Conservation (phyloP, 2,329 filamentous ascomycete genomes). For the Pseudocercospora crystallina region DNA sequence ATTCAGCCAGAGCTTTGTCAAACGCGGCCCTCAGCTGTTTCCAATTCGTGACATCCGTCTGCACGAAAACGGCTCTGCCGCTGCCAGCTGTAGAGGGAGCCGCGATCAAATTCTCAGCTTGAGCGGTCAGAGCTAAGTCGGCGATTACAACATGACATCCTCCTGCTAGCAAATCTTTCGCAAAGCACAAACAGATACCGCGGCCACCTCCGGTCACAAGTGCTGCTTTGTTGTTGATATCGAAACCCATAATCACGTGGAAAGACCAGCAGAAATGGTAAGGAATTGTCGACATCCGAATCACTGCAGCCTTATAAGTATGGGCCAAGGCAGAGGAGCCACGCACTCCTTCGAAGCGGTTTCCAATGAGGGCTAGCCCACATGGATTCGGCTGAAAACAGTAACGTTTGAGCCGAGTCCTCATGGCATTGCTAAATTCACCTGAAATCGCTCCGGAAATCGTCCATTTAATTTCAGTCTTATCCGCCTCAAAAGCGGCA, state of each 20-base stretch:
- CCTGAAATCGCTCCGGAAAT: too few species aligned
- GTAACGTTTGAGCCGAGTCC: too few species aligned
- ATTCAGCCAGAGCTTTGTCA: constrained; percentile 43
- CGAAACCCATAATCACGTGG: neutral
- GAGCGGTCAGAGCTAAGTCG: constrained; percentile 48
- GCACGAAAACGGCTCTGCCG: constrained; percentile 38
- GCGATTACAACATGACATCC: constrained; percentile 46
- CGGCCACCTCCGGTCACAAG: constrained; percentile 27
- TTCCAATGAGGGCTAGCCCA: too few species aligned
- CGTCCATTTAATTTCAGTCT: too few species aligned
- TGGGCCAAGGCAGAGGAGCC: too few species aligned
- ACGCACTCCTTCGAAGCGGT: too few species aligned
- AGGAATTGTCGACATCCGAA: too few species aligned
- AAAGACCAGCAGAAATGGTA: too few species aligned
- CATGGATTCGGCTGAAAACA: too few species aligned
- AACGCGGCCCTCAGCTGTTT: constrained; percentile 49
- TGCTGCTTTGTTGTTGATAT: constrained; percentile 20
- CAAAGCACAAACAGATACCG: constrained; percentile 24
- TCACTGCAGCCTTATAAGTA: too few species aligned
- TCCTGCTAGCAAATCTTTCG: constrained; percentile 11
- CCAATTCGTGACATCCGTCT: constrained; percentile 51
- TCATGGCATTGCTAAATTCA: too few species aligned
- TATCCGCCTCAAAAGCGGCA: too few species aligned
- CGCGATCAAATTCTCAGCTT: constrained; percentile 41
- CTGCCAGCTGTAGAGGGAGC: constrained; percentile 10